phyloP scores from a whole-genome alignment of 2,329 filamentous ascomycete genomes.

The Aspergillus sp. region DNA sequence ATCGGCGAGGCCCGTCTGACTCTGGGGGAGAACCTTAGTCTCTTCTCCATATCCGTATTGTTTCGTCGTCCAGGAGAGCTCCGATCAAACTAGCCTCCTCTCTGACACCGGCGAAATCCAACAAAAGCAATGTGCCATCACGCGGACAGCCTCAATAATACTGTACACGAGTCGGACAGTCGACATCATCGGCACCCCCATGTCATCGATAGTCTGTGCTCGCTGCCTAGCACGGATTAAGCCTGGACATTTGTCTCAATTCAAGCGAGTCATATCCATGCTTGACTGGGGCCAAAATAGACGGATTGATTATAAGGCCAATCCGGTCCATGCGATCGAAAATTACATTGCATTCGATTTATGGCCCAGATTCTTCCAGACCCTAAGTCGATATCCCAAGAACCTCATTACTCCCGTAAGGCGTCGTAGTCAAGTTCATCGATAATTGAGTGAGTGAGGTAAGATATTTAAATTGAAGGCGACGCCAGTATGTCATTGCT shows the following conservation, averaged over 20 bases:
- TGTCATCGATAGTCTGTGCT: constrained; percentile 12
- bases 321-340: not conserved
- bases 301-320: not conserved
- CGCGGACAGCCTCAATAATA: constrained; percentile 10
- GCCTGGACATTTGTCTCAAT: not conserved
- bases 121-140: constrained; percentile 15
- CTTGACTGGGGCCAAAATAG: not conserved
- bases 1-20: constrained; percentile 13
- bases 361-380: not conserved
- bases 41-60: not conserved
- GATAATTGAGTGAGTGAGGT: not conserved
- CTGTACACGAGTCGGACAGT: not conserved
- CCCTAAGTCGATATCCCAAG: not conserved
- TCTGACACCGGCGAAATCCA: constrained; percentile 10
- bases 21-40: not conserved
- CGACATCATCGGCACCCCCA: constrained; percentile 1
- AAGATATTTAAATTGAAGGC: not conserved
- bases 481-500: not conserved
- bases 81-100: constrained; percentile 11
- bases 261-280: not conserved
- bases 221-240: not conserved
- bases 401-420: not conserved
- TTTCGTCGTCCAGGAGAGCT: constrained; percentile 4
- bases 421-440: not conserved
- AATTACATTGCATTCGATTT: not conserved